Evolutionary conservation across 2,329 filamentous ascomycete species (phyloP), one percentile per base, ranked within the genome.

Genomic region (Arachnomyces sp.): DNA sequence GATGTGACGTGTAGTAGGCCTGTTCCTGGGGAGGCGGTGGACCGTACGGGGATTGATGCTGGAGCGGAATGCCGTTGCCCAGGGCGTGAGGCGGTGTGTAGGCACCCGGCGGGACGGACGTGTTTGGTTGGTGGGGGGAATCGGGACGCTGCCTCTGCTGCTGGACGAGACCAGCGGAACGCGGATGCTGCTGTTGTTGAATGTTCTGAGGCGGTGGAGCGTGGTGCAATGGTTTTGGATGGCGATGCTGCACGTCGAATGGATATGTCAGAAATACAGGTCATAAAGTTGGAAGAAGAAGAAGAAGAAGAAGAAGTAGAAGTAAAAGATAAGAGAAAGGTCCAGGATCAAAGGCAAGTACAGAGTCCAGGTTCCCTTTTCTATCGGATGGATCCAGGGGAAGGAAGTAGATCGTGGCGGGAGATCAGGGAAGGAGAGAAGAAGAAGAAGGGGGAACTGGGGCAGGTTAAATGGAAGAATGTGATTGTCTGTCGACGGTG

Each of bases 1-100:
- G 78, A 59, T 92, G 85, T 43, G 83, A 77, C 58, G 84, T 80
- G 65, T 90, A 94, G 54, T 77, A 79, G 34, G 80, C 74, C 38
- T 84, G 68, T 52, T 93, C 84, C 56, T 80, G 77, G 36, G 75
- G 72, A 42, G 79, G 71, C 21, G 21, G 21, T 48, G 80, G 75
- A 48, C 82, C 78, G 65, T 92, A 92, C n/a, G 70, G 67, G 43
- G 72, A 69, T 37, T 68, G 71, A 47, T 74, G 72, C 46, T 73
- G 71, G 40, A 70, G 62, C 37, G 68, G 61, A 25, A 69, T 58
- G 48, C 69, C 67, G 53, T 57, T 64, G 15, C 52, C 55, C 40
- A 63, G 30, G 11, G 52, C 39, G 25, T 60, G 53, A 11, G 55
- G 38, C 12, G 52, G 44, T 21, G 57, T 44, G 44, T 62, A 64